Evolutionary conservation across 352 stramenopile species (phyloP), one percentile per base, ranked within the genome.

Genomic region (Phytophthora palmivora): DNA sequence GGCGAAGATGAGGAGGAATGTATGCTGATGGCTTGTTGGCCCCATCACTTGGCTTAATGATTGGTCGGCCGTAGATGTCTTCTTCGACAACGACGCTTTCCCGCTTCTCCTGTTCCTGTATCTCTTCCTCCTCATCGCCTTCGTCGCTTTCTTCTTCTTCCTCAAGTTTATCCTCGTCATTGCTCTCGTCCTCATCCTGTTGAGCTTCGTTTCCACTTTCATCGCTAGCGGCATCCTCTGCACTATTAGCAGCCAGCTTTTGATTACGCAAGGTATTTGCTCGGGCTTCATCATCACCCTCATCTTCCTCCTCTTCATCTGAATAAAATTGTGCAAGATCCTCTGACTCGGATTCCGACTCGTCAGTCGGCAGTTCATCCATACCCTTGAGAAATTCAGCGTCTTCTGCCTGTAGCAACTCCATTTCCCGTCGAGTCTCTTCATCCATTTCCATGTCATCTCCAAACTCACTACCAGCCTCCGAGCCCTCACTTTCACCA

Each of bases 1-100:
- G 82, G 16, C 91, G 84, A 50, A 97, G 65, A 55, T 96, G 87
- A 24, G 91, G 91, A n/a, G 91, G 88, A 38, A 97, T 60, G 46
- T 97, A 97, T 26, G 81, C 75, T 4, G 70, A 88, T 16, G 79
- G 78, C 42, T 74, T 80, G 33, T 82, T 82, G 10, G 56, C 28
- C 3, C 67, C 66, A 21, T 76, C 70, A 34, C 48, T 55, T 0
- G 74, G 43, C 34, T 90, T 86, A 32, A 93, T 62, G n/a, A 92
- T 65, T 1, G 84, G 75, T 15, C 87, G 83, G 15, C 87, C 87
- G 63, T 95, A 95, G 48, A 95, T 93, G 54, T 95, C 84, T 76
- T 95, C 87, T 45, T 77, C 71, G 12, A 94, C 55, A n/a, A 77
- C 67, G 6, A 84, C 57, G 6, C 59, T 57, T 19, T 79, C 67